Evolutionary conservation across 164 flowering plant species (phyloP), one percentile per base, ranked within the genome.

Genomic region (Cinnamomum micranthum): DNA sequence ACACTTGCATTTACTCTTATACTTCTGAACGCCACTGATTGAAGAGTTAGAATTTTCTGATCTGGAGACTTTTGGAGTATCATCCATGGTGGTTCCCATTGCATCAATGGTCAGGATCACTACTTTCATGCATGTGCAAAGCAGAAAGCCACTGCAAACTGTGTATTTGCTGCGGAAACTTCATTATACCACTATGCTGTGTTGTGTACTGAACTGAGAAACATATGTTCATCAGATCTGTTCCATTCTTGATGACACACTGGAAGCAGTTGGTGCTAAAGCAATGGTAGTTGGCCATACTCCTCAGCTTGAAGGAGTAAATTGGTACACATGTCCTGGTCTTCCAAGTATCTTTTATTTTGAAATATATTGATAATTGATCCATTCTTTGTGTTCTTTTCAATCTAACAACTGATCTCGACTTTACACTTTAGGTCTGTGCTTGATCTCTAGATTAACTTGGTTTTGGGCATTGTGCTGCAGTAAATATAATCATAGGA

Each of bases 241-340:
- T 72, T 76, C 90, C 15, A 73, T 90, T 82, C 87, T 93, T 65
- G 84, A 87, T 77, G 86, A 90, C 78, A 95, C 98, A 60, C 81
- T 95, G 68, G 83, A 85, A 81, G 89, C 86, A 67, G 78, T 88
- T 17, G 96, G 91, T 80, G 99, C 95, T 25, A 93, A 89, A 81
- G 95, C 85, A 58, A 93, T 93, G 96, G 95, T 95, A 59, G 98
- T 95, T n/a, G 98, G 99, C 71, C 98, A 92, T 80, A 95, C 98
- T 75, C 99, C 99, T 76, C 98, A 95, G 79, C 72, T 74, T 70
- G 74, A 81, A 35, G 97, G 99, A 71, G 90, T 85, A 55, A 95
- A 95, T 76, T 90, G 99, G 98, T 93, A 86, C 22, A 70, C 2
- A 31, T n/a, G 70, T n/a, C 28, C 14, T 70, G 9, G 23, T 65